These are phyloP conservation scores for Silene uniflora DNA, from an alignment of 148 eudicot species.

Conservation along the genomic window DNA sequence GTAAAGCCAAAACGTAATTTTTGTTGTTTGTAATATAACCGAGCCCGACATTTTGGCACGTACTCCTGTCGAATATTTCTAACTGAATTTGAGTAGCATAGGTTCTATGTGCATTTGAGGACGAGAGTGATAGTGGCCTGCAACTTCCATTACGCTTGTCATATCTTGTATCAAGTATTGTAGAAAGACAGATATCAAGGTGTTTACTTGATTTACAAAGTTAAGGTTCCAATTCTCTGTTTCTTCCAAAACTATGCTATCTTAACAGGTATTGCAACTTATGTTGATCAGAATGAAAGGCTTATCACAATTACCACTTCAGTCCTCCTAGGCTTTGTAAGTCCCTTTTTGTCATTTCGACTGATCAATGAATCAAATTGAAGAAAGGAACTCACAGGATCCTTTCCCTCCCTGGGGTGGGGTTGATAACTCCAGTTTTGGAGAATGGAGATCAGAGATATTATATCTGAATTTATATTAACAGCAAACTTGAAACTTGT, in stretches of 20 bases:
- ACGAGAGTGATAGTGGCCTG: not conserved
- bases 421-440: not conserved
- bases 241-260: constrained; percentile 5
- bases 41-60: no score
- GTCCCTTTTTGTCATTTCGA: constrained; percentile 17
- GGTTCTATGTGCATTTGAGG: not conserved
- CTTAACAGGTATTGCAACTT: constrained; percentile 30
- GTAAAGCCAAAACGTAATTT: no score
- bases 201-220: not conserved
- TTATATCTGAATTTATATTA: not conserved
- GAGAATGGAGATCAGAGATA: no score
- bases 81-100: no score
- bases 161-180: no score
- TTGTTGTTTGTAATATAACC: no score
- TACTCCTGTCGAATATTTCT: no score
- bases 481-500: not conserved
- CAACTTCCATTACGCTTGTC: not conserved
- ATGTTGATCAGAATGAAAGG: constrained; percentile 33
- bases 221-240: not conserved
- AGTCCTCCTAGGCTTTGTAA: constrained; percentile 40
- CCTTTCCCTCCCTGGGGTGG: not conserved
- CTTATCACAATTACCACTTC: constrained; percentile 32
- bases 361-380: not conserved
- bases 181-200: constrained; percentile 7
- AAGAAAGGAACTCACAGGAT: constrained; percentile 1